Percentiles rank a stretch among this genome's conserved stretches.
phyloP scores from a whole-genome alignment of 129 eudicot species.

The Solidago caesia region DNA sequence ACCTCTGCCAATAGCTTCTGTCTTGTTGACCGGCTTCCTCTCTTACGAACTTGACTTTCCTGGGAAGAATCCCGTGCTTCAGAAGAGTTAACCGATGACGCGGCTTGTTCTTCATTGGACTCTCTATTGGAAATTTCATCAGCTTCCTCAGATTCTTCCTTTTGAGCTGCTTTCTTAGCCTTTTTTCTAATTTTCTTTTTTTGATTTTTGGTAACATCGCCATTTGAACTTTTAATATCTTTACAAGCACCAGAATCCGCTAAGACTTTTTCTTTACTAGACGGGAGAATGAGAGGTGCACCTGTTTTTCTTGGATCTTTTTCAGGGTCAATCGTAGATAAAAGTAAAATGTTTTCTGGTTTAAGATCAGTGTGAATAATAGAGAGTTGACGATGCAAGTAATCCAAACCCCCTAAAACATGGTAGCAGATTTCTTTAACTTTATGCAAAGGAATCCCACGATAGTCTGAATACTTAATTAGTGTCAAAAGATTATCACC shows the following conservation, averaged over 20 bases:
- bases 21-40: constrained; percentile 68
- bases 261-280: constrained; percentile 46
- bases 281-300: constrained; percentile 54
- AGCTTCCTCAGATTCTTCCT: constrained; percentile 50
- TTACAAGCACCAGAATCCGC: constrained; percentile 48
- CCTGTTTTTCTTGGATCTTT: constrained; percentile 68
- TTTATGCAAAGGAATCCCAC: constrained; percentile 67
- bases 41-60: constrained; percentile 41
- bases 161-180: constrained; percentile 67
- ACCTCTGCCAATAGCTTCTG: constrained; percentile 62
- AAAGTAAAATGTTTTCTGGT: constrained; percentile 80
- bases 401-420: constrained; percentile 77
- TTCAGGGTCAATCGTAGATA: constrained; percentile 66
- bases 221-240: constrained; percentile 33
- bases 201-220: constrained; percentile 74
- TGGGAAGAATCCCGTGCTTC: constrained; percentile 36
- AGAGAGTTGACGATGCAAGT: constrained; percentile 76
- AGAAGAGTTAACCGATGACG: constrained; percentile 19
- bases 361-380: constrained; percentile 90
- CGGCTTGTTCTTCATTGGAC: constrained; percentile 37
- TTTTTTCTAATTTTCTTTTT: constrained; percentile 77
- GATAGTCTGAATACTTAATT: constrained; percentile 72
- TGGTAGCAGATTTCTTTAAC: constrained; percentile 82
- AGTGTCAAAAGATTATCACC: constrained; percentile 90
- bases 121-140: constrained; percentile 44